phyloP scores from a whole-genome alignment of 192 early-diverging fungal genomes.

The Linnemannia schmuckeri region DNA sequence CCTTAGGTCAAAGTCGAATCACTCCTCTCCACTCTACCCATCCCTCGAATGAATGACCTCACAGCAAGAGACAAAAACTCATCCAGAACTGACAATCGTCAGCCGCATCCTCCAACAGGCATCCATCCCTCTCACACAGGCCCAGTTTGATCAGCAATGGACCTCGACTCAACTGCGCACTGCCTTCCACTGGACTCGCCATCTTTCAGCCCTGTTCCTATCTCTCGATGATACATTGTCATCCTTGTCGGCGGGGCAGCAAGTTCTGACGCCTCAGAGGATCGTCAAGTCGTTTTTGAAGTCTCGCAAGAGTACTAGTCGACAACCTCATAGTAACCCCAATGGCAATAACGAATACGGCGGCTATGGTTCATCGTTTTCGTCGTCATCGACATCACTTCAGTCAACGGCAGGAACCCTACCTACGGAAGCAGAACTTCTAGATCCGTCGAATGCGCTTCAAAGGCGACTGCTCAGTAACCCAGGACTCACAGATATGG shows the following conservation, averaged over 20 bases:
- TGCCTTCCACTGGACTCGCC: slow-evolving; percentile 44
- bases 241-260: background rate
- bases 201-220: slow-evolving; percentile 15
- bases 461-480: slow-evolving; percentile 25
- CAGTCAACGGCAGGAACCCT: background rate
- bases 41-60: slow-evolving; percentile 27
- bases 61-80: slow-evolving; percentile 9
- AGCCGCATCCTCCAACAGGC: slow-evolving; percentile 35
- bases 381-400: background rate
- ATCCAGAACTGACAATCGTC: slow-evolving; percentile 36
- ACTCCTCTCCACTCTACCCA: background rate
- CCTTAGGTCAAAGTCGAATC: background rate
- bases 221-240: background rate
- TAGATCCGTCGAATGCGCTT: slow-evolving; percentile 19
- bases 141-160: slow-evolving; percentile 44
- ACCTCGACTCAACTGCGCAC: slow-evolving; percentile 15
- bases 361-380: background rate
- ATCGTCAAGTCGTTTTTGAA: background rate
- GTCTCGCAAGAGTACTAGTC: background rate
- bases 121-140: background rate
- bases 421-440: slow-evolving; percentile 15
- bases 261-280: background rate
- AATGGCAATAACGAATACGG: background rate
- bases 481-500: slow-evolving; percentile 13
- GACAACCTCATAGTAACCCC: background rate